Evolutionary conservation across 192 early-diverging fungal genomes (phyloP).

Genomic region (Dimargaris verticillata): DNA sequence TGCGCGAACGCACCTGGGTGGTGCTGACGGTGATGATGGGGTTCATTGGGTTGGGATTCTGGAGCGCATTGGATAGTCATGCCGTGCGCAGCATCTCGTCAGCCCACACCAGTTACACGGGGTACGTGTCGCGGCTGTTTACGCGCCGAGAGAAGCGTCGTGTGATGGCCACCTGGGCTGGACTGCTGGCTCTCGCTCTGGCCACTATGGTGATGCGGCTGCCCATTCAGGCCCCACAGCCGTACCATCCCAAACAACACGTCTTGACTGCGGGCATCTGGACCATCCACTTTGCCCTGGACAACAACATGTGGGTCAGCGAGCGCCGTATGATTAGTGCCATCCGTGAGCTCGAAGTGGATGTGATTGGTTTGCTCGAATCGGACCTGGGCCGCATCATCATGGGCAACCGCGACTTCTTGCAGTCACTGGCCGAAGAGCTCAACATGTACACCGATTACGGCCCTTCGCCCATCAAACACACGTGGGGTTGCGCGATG

Average conservation of each 20-base stretch:
- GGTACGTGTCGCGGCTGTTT: background rate
- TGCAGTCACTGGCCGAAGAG: conserved; percentile 60
- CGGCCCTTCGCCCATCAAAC: conserved; percentile 68
- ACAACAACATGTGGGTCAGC: conserved; percentile 73
- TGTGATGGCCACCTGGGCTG: conserved; percentile 5
- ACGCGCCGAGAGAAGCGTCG: background rate
- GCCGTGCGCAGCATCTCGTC: background rate
- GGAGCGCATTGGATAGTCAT: conserved; percentile 15
- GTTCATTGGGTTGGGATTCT: conserved; percentile 36
- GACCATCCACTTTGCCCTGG: conserved; percentile 75
- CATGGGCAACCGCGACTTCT: conserved; percentile 71
- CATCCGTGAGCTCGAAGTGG: conserved; percentile 57
- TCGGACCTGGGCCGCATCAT: conserved; percentile 65
- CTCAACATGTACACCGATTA: conserved; percentile 64
- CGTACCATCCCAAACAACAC: conserved; percentile 44
- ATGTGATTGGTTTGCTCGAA: conserved; percentile 68
- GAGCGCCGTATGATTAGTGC: conserved; percentile 52
- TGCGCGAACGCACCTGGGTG: conserved; percentile 59
- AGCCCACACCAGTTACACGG: background rate
- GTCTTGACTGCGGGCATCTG: conserved; percentile 62
- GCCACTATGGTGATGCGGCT: conserved; percentile 25
- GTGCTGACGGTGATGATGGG: conserved; percentile 44
- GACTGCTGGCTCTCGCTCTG: background rate
- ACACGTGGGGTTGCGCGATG: conserved; percentile 75
- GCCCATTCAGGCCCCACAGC: conserved; percentile 32